Evolutionary conservation across 257 asterid genomes (phyloP).

Genomic region (Primulina tabacum): DNA sequence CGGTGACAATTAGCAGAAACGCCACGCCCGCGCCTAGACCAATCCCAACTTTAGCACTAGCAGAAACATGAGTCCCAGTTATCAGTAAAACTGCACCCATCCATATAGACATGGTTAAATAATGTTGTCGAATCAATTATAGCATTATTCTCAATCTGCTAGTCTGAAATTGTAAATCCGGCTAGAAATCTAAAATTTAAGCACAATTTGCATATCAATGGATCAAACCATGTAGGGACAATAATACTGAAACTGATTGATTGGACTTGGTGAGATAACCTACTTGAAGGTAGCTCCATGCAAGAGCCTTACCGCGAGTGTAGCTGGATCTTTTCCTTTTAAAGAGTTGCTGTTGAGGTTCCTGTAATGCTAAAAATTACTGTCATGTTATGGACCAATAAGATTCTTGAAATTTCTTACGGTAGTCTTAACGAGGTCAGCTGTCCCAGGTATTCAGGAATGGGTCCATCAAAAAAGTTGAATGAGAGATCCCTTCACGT

Average conservation of each 20-base stretch:
- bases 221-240: neutral
- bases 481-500: no score
- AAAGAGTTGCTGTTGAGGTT: conserved; percentile 88
- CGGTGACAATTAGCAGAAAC: neutral
- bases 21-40: neutral
- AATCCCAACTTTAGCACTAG: neutral
- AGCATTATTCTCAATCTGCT: no score
- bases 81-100: neutral
- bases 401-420: conserved; percentile 48
- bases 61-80: neutral
- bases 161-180: no score
- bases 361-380: no score
- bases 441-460: conserved; percentile 47
- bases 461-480: no score
- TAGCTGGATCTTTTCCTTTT: conserved; percentile 82
- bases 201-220: neutral
- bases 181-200: no score
- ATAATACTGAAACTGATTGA: neutral
- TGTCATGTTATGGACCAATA: conserved; percentile 1
- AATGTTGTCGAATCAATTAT: no score
- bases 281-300: conserved; percentile 83
- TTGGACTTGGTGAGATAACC: conserved; percentile 5
- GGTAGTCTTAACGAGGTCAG: conserved; percentile 58
- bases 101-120: neutral
- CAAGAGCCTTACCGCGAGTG: conserved; percentile 89